A percentile compares a stretch with the other conserved stretches of the same genome.
These are phyloP conservation scores for Fusarium lateritium DNA, from an alignment of 2,329 filamentous ascomycete genomes.

Conservation along the genomic window DNA sequence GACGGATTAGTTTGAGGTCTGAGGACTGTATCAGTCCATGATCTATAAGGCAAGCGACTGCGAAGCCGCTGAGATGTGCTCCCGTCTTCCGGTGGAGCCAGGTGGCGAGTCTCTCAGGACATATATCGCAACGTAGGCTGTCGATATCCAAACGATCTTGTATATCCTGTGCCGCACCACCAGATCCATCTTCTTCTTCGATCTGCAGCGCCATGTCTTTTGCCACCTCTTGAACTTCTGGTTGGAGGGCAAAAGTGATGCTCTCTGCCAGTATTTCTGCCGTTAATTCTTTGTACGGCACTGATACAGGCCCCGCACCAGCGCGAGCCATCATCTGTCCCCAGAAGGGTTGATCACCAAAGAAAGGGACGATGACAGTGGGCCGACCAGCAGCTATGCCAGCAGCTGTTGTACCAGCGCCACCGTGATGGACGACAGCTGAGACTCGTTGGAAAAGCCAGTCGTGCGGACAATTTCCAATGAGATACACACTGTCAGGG, in stretches of 20 bases:
- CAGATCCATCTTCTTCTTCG: conserved; percentile 66
- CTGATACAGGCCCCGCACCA: conserved; percentile 71
- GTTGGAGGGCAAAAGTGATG: conserved; percentile 66
- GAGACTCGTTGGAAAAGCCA: conserved; percentile 74
- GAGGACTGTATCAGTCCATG: conserved; percentile 68
- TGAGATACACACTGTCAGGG: conserved; percentile 69
- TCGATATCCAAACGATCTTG: conserved; percentile 69
- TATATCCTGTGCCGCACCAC: conserved; percentile 67
- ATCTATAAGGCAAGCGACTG: conserved; percentile 70
- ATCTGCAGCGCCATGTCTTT: conserved; percentile 66
- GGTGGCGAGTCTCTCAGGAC: conserved; percentile 70
- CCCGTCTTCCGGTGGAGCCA: conserved; percentile 71
- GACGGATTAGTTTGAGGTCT: conserved; percentile 66
- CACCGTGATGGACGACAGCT: conserved; percentile 75
- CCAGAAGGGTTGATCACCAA: conserved; percentile 77
- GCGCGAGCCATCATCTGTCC: conserved; percentile 73
- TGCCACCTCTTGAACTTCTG: conserved; percentile 58
- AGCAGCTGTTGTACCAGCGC: conserved; percentile 76
- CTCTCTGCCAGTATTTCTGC: conserved; percentile 68
- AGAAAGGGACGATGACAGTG: conserved; percentile 77
- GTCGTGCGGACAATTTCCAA: conserved; percentile 77
- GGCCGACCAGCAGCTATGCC: conserved; percentile 72
- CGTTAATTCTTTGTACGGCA: conserved; percentile 71
- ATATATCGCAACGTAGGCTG: conserved; percentile 70
- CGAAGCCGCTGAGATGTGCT: conserved; percentile 73